A percentile compares a stretch with the other conserved stretches of the same genome.
Conservation (phyloP, 2,329 filamentous ascomycete species). For the Gaeumannomyces tritici region DNA sequence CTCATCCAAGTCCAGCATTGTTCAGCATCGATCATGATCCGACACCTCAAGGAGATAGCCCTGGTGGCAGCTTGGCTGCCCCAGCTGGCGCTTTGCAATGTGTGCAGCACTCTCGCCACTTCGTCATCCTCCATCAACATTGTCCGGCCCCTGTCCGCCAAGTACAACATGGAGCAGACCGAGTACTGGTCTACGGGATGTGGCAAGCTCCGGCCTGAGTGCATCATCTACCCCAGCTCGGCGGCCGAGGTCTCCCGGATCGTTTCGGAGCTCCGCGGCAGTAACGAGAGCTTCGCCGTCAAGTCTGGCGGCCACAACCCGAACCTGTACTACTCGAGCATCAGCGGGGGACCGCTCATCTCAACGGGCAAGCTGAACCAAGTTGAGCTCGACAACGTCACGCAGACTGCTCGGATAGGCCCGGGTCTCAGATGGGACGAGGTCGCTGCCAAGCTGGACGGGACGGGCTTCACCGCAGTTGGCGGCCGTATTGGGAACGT, state of each 20-base stretch:
- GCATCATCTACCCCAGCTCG: constrained; percentile 12
- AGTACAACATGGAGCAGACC: background rate
- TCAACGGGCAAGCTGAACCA: constrained; percentile 29
- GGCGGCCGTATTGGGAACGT: constrained; percentile 25
- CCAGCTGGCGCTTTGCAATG: background rate
- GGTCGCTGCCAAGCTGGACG: constrained; percentile 25
- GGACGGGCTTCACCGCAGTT: constrained; percentile 18
- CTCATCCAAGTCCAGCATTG: no score
- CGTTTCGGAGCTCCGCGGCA: constrained; percentile 8
- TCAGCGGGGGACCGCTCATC: constrained; percentile 28
- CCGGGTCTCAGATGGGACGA: constrained; percentile 26
- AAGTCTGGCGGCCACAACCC: constrained; percentile 37
- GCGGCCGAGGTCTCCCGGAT: constrained; percentile 10
- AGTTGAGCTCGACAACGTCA: constrained; percentile 21
- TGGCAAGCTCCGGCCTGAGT: constrained; percentile 10
- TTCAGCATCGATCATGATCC: background rate
- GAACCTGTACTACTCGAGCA: constrained; percentile 32
- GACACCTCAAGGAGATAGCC: background rate
- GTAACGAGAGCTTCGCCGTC: constrained; percentile 31
- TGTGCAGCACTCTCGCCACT: background rate
- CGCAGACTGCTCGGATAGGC: constrained; percentile 20
- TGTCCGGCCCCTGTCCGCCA: background rate
- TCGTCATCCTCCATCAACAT: background rate
- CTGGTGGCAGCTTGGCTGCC: background rate
- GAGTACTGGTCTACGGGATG: constrained; percentile 8